Evolutionary conservation across 768 basidiomycete species (phyloP), one percentile per base, ranked within the genome.

Genomic region (Imleria badia): DNA sequence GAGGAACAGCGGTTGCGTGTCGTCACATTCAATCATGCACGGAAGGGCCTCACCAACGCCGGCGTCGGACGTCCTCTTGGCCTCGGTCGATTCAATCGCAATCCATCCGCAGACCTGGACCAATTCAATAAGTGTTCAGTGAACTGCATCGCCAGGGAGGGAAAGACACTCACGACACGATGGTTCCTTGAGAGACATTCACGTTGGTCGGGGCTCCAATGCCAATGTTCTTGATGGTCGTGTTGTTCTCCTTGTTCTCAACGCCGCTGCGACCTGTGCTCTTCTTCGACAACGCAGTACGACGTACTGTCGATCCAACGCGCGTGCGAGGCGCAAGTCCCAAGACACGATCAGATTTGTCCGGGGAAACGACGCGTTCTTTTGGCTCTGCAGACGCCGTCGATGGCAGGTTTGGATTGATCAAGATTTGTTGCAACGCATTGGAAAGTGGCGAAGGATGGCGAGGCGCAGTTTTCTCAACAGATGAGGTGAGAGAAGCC

Each of bases 221-320:
- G 6, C 51, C 46, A 22, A 39, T 23, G 13, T 58, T 65, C 13
- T 55, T 46, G 2, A 54, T 48, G 6, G 50, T 47, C 30, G 58
- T 51, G 40, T 64, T 67, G 29, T 83, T 84, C 68, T 85, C 82
- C 66, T 85, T 81, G 60, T 80, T 80, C 54, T 82, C 84, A 64
- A 75, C 48, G 69, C 80, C 54, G 66, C 71, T 70, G 75, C 84
- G 69, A 30, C 78, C 80, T 0, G 71, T 75, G 60, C 78, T 82
- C 34, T 83, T 80, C 72, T 89, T 89, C 39, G 83, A 72, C 1
- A 82, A 73, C 0, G 81, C 80, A 0, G 73, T 75, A n/a, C 85
- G 76, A 13, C 85, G 75, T 1, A 81, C 74, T n/a, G 73, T 76
- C 0, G 84, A 84, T 3, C 72, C 77, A 43, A 84, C 81, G 23